Base-by-base conservation (phyloP, 306 rosid genomes). In the Prunus persica region DNA sequence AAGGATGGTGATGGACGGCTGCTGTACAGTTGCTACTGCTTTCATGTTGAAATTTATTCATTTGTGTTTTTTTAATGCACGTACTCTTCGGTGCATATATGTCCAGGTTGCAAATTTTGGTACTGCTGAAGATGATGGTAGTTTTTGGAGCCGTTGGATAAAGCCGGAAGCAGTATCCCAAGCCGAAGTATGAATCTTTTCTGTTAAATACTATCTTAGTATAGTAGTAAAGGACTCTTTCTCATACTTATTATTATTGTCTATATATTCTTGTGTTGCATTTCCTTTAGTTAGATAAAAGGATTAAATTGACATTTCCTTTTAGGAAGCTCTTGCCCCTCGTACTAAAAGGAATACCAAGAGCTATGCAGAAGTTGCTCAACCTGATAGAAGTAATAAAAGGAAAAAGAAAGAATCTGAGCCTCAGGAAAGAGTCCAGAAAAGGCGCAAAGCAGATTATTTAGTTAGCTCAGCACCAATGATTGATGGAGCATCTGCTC, bases 91-190 rank as follows among this genome's bases (percentile, higher is more conserved):
- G 58, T 19, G 49, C 30, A 18, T 72, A 24, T 14, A 78, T 7
- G 63, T 67, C 57, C 85, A 96, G 99, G 99, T 96, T 80, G 99
- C 99, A 75, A 96, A 89, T 84, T 91, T 96, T 74, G 83, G 87
- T 70, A 90, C 88, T 77, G 91, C 85, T 74, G 98, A 91, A 88
- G 99, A 96, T 77, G 99, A 96, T 91, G 96, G 91, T 60, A 96
- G 96, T 85, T 96, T 96, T 73, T 96, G 99, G 99, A 96, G 99
- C 78, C 97, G 98, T 75, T 89, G 96, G 99, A 96, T 96, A 86
- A 91, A 91, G 86, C 93, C 99, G 7, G 97, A 91, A 16, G 92
- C 98, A 24, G 71, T 91, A 32, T 82, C 86, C 67, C 93, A 96
- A 72, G 99, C 99, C 6, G 97, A 91, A 89, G 99, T 96, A 84